These are phyloP conservation scores for Talaromyces sp. DNA, from an alignment of 2,329 filamentous ascomycete species.

Conservation along the genomic window DNA sequence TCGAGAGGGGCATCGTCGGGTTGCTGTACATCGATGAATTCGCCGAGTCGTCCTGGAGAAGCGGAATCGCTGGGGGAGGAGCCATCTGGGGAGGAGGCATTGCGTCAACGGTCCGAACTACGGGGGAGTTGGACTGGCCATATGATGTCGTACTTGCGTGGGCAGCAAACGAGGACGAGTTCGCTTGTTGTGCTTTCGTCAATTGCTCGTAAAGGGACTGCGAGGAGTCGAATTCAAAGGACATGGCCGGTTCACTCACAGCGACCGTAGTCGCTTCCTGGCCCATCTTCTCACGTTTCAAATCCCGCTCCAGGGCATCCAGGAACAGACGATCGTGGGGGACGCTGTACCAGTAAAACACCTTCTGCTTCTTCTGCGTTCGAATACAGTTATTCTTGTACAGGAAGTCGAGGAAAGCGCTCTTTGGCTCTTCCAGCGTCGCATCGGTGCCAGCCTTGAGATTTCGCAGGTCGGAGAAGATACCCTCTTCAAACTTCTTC, in stretches of 20 bases:
- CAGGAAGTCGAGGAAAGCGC: constrained; percentile 94
- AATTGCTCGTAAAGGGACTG: constrained; percentile 99
- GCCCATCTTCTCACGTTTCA: constrained; percentile 99
- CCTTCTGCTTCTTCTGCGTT: constrained; percentile 99
- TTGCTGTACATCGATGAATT: constrained; percentile 69
- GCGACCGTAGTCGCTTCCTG: constrained; percentile 97
- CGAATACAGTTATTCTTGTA: constrained; percentile 99
- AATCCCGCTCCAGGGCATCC: constrained; percentile 91
- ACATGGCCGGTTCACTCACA: constrained; percentile 93
- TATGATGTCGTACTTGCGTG: constrained; percentile 66
- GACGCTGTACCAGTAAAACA: constrained; percentile 99
- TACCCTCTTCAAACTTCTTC: constrained; percentile 99
- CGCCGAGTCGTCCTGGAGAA: constrained; percentile 64
- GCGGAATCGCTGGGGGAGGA: constrained; percentile 59
- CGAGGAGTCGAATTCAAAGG: constrained; percentile 98
- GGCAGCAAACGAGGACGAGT: constrained; percentile 92
- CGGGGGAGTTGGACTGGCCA: constrained; percentile 79
- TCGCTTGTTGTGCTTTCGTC: constrained; percentile 98
- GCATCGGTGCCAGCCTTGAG: constrained; percentile 98
- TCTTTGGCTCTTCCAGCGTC: constrained; percentile 97
- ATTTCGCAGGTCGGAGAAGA: constrained; percentile 97
- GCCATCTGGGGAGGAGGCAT: constrained; percentile 93
- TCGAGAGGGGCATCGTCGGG: constrained; percentile 67
- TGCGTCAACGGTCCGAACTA: constrained; percentile 81
- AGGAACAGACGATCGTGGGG: constrained; percentile 97